Conservation (phyloP, 257 asterid genomes). For the Solanum lignicaule region DNA sequence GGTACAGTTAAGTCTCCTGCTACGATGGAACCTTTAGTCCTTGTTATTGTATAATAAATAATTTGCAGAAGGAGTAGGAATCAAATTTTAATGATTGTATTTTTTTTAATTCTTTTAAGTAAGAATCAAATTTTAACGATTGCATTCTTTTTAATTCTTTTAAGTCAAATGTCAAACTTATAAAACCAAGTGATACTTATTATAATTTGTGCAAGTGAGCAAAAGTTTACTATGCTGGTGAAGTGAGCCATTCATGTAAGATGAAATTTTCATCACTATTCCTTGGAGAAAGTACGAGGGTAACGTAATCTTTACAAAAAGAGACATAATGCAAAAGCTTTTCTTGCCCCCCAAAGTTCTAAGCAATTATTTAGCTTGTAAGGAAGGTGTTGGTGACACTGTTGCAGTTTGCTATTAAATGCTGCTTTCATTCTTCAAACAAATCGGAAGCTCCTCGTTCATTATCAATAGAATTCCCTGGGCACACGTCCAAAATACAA, state of each 20-base stretch:
- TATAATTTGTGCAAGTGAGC: neutral
- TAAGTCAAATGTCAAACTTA: neutral
- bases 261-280: neutral
- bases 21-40: neutral
- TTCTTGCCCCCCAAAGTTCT: neutral
- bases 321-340: neutral
- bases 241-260: neutral
- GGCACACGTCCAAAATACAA: neutral
- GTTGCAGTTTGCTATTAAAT: neutral
- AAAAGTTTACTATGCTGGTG: neutral
- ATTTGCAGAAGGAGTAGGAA: neutral
- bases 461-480: neutral
- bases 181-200: neutral
- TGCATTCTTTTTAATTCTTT: neutral
- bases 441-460: neutral
- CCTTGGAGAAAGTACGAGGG: neutral
- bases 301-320: neutral
- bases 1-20: neutral
- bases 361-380: neutral
- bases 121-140: neutral
- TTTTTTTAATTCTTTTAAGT: neutral
- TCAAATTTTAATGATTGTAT: neutral
- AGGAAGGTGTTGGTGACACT: neutral
- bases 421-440: neutral
- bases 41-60: neutral